These are phyloP conservation scores for Colletotrichum paranaense DNA, from an alignment of 2,329 filamentous ascomycete species.

Conservation along the genomic window DNA sequence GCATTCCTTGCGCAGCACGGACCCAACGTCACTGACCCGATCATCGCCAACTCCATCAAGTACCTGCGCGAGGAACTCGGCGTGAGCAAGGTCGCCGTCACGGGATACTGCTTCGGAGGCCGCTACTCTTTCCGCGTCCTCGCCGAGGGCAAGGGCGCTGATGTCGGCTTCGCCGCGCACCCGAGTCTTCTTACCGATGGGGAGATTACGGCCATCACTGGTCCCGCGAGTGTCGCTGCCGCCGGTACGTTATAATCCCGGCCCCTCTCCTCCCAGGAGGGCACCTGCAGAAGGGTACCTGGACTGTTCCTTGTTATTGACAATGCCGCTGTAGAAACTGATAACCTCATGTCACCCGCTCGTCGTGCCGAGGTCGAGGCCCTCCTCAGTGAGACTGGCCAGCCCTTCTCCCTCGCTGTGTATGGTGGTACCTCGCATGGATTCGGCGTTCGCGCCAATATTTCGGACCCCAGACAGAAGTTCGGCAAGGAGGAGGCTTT, in stretches of 20 bases:
- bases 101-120: conserved; percentile 75
- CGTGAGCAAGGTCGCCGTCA: conserved; percentile 63
- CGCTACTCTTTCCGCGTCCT: conserved; percentile 67
- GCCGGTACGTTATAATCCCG: conserved; percentile 58
- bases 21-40: conserved; percentile 54
- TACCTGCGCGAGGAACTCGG: conserved; percentile 60
- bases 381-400: conserved; percentile 62
- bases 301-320: conserved; percentile 11
- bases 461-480: conserved; percentile 60
- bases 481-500: conserved; percentile 86
- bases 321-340: conserved; percentile 57
- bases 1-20: conserved; percentile 54
- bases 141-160: conserved; percentile 60
- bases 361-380: conserved; percentile 67
- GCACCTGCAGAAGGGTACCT: neutral
- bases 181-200: conserved; percentile 69
- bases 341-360: conserved; percentile 67
- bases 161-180: conserved; percentile 73
- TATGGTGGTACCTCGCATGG: conserved; percentile 79
- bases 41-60: conserved; percentile 57
- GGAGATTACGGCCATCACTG: conserved; percentile 67
- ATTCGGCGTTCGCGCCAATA: conserved; percentile 77
- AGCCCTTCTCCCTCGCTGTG: conserved; percentile 75
- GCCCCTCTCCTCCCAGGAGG: neutral
- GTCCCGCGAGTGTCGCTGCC: conserved; percentile 71